These are phyloP conservation scores for Podospora tetraspora DNA, from an alignment of 495 filamentous ascomycete species.

Conservation along the genomic window DNA sequence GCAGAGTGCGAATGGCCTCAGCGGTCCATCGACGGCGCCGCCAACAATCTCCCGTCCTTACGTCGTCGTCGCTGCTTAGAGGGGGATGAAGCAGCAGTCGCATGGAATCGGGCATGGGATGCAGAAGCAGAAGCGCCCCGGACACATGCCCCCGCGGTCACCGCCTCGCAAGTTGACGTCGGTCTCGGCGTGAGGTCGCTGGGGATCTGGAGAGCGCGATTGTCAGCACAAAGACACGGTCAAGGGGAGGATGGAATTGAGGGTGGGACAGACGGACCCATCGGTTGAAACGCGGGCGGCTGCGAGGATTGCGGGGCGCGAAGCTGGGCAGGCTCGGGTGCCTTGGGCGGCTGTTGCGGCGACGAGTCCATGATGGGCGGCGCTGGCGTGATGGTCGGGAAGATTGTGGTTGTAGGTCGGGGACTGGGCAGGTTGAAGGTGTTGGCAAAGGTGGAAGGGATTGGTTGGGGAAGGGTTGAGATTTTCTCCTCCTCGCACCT, in stretches of 20 bases:
- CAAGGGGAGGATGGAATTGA: too few relatives aligned
- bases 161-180: conserved; percentile 37
- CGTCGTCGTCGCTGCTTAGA: neutral
- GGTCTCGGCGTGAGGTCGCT: conserved; percentile 33
- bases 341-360: conserved; percentile 1
- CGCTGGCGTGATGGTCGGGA: neutral
- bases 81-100: conserved; percentile 38
- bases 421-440: neutral
- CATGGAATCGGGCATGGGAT: conserved; percentile 41
- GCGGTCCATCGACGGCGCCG: neutral
- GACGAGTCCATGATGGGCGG: neutral
- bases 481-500: neutral
- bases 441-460: neutral
- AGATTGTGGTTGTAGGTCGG: too few relatives aligned
- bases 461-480: neutral
- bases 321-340: conserved; percentile 12
- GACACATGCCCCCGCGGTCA: conserved; percentile 30
- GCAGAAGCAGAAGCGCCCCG: conserved; percentile 43
- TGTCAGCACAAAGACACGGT: neutral
- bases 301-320: conserved; percentile 26
- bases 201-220: conserved; percentile 26
- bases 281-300: conserved; percentile 28
- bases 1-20: neutral
- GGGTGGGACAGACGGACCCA: conserved; percentile 25
- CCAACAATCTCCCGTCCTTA: neutral